Evolutionary conservation across 345 rosid genomes (phyloP), one percentile per base, ranked within the genome.

Genomic region (Arabis alpina): DNA sequence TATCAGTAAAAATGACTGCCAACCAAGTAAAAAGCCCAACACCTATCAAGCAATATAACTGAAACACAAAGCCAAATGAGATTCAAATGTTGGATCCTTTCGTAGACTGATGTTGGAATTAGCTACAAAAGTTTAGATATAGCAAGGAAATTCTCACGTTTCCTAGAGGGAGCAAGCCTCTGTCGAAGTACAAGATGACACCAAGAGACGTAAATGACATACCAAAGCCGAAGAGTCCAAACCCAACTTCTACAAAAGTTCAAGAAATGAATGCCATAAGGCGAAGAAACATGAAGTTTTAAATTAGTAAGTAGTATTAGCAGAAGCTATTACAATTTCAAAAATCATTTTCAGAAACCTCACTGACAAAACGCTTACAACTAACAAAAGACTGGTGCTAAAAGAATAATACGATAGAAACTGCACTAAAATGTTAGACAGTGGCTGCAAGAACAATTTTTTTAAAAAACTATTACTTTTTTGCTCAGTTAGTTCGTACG

Each of bases 181-280:
- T 77, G 42, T 90, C 96, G 23, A 83, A 90, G 86, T 84, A 90
- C 37, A 90, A 88, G 77, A 86, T 54, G 45, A 82, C 77, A 6
- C 87, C 91, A 4, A 90, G 90, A 82, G 88, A 87, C 28, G 96
- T 19, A 79, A 90, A 90, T 50, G 85, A 78, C 74, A 90, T 34
- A 70, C 96, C 93, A 76, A 90, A 90, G 48, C 96, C 91, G 63
- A 90, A 77, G 53, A 90, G 89, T 13, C 96, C 93, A 58, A 87
- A 81, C 65, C 91, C 96, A 72, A 86, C 68, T 80, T 84, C 96
- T 90, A 87, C 79, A 82, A 66, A 55, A 61, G 4, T 47, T 42
- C 24, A 70, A 57, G 42, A 34, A 49, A 74, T 61, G 58, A 3
- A 60, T 43, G 47, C 50, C 55, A 62, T 49, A 13, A 39, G 62